phyloP scores from a whole-genome alignment of 2,329 filamentous ascomycete genomes.

The Aspergillus terreus region DNA sequence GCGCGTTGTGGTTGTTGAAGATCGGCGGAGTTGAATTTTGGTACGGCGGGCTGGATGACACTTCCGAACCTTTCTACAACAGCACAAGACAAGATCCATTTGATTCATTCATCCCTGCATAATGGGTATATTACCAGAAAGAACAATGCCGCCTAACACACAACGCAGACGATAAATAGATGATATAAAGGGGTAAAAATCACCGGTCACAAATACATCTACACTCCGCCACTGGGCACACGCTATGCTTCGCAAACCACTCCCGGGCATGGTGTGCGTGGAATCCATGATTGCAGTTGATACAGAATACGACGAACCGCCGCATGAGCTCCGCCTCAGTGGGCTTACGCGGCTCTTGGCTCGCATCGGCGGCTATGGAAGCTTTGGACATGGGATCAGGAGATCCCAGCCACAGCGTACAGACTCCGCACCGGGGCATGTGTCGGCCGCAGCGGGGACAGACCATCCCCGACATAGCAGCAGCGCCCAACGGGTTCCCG shows the following conservation, averaged over 20 bases:
- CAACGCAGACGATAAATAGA: not conserved
- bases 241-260: slow-evolving; percentile 51
- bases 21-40: too few relatives aligned
- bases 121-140: slow-evolving; percentile 12
- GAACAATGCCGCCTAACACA: not conserved
- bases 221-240: slow-evolving; percentile 40
- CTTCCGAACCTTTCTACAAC: too few relatives aligned
- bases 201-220: slow-evolving; percentile 39
- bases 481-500: slow-evolving; percentile 33
- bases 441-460: slow-evolving; percentile 61
- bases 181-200: slow-evolving; percentile 4
- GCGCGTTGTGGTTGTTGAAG: too few relatives aligned
- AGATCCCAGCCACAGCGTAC: slow-evolving; percentile 58
- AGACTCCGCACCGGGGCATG: slow-evolving; percentile 61
- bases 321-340: slow-evolving; percentile 47
- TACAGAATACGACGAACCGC: slow-evolving; percentile 58
- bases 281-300: slow-evolving; percentile 61
- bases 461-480: slow-evolving; percentile 47
- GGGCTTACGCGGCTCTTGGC: slow-evolving; percentile 20
- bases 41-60: too few relatives aligned
- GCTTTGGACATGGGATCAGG: slow-evolving; percentile 51
- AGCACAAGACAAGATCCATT: not conserved
- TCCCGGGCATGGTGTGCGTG: slow-evolving; percentile 60
- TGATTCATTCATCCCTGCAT: not conserved
- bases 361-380: slow-evolving; percentile 32